phyloP scores from a whole-genome alignment of 164 flowering plant genomes.

The Nymphaea colorata region DNA sequence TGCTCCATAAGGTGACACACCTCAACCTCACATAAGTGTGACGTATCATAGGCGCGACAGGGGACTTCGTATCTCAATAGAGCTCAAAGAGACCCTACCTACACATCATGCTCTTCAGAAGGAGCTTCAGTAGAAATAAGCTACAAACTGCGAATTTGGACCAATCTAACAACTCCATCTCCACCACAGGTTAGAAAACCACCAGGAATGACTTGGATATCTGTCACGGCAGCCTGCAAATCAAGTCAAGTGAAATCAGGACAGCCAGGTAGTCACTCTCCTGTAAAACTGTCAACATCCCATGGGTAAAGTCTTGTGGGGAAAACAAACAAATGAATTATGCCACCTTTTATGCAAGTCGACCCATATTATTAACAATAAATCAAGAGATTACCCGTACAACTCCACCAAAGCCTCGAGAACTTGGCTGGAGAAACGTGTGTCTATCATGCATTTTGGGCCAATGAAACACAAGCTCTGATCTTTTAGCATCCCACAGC shows the following conservation, averaged over 20 bases:
- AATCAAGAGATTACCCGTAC: slow-evolving; percentile 41
- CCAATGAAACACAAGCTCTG: slow-evolving; percentile 74
- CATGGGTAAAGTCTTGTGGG: no score
- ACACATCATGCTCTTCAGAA: neutral
- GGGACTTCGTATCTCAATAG: no score
- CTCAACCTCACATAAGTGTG: neutral
- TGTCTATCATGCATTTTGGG: slow-evolving; percentile 81
- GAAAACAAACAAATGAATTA: neutral
- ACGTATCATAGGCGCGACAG: neutral
- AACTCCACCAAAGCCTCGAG: slow-evolving; percentile 82
- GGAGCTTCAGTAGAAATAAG: neutral
- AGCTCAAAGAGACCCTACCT: no score
- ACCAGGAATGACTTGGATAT: slow-evolving; percentile 55
- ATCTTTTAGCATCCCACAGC: slow-evolving; percentile 90
- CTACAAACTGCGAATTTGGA: slow-evolving; percentile 28
- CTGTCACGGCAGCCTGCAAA: slow-evolving; percentile 84
- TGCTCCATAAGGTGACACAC: neutral
- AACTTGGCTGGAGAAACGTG: slow-evolving; percentile 80
- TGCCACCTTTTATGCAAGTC: neutral
- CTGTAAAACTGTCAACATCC: no score
- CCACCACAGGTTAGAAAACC: slow-evolving; percentile 96
- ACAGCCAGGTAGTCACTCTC: no score
- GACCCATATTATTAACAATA: neutral
- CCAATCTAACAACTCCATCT: slow-evolving; percentile 71
- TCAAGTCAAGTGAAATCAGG: neutral